Conservation (phyloP, 1,284 basidiomycete species). For the Boletus smithii region DNA sequence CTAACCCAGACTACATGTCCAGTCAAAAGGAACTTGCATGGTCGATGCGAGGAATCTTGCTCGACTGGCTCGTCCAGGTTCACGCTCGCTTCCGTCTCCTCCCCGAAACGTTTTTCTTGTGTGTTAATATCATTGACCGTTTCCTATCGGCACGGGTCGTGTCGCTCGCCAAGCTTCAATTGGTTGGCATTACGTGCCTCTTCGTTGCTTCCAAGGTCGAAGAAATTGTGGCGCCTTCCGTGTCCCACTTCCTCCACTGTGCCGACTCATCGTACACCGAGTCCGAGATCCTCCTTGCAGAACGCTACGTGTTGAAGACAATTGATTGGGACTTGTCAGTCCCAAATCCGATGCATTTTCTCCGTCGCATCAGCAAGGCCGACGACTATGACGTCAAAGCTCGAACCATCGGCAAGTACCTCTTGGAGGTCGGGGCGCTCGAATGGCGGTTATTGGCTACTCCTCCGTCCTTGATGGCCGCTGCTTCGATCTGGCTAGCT, state of each 20-base stretch:
- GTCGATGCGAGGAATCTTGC: constrained; percentile 92
- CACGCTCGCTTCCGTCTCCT: constrained; percentile 92
- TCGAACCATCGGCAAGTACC: constrained; percentile 89
- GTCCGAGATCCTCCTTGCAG: constrained; percentile 88
- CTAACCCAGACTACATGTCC: constrained; percentile 88
- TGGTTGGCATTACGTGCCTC: constrained; percentile 92
- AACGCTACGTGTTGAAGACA: constrained; percentile 90
- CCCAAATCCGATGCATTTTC: constrained; percentile 92
- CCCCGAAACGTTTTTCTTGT: constrained; percentile 94
- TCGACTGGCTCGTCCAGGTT: constrained; percentile 97
- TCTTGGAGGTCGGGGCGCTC: constrained; percentile 87
- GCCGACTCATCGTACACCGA: constrained; percentile 87
- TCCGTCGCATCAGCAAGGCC: constrained; percentile 91
- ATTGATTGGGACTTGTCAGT: constrained; percentile 91
- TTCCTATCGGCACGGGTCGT: constrained; percentile 91
- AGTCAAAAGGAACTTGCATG: constrained; percentile 88
- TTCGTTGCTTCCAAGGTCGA: constrained; percentile 96
- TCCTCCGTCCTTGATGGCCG: constrained; percentile 84
- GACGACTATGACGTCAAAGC: constrained; percentile 93
- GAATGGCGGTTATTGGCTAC: constrained; percentile 83
- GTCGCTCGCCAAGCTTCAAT: constrained; percentile 89
- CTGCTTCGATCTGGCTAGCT: constrained; percentile 90
- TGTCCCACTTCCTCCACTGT: constrained; percentile 84
- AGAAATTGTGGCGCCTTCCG: constrained; percentile 90
- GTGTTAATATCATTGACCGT: constrained; percentile 94